Conservation (phyloP, 2,329 filamentous ascomycete species). For the Pseudopyricularia javanii region DNA sequence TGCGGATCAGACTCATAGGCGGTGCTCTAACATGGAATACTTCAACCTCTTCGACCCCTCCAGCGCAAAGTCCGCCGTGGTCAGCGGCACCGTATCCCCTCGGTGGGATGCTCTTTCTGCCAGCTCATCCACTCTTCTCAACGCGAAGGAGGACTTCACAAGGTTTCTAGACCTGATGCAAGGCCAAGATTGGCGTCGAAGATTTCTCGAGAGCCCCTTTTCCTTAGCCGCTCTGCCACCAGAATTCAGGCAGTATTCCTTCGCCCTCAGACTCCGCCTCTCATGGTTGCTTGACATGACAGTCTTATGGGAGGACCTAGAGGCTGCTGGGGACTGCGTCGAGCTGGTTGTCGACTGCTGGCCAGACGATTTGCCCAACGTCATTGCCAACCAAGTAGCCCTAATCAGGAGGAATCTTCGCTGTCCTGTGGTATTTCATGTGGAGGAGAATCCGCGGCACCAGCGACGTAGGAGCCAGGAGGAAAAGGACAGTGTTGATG, state of each 20-base stretch:
- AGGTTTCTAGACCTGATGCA: constrained; percentile 46
- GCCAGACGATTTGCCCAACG: constrained; percentile 32
- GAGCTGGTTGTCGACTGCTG: constrained; percentile 48
- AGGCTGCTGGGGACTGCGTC: constrained; percentile 46
- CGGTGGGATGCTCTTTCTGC: constrained; percentile 20
- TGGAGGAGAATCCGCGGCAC: constrained; percentile 35
- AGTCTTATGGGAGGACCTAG: constrained; percentile 37
- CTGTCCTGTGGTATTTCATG: constrained; percentile 43
- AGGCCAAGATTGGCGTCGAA: constrained; percentile 35
- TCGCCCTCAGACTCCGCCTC: constrained; percentile 48
- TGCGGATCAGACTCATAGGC: constrained; percentile 42
- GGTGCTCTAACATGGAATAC: constrained; percentile 59
- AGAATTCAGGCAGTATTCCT: constrained; percentile 46
- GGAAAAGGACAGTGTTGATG: constrained; percentile 32
- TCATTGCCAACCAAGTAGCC: constrained; percentile 42
- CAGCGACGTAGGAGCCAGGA: constrained; percentile 23
- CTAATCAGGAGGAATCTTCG: constrained; percentile 42
- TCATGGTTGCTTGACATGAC: constrained; percentile 41
- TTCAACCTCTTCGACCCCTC: constrained; percentile 49
- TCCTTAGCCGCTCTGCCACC: constrained; percentile 46
- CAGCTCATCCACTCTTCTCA: constrained; percentile 44
- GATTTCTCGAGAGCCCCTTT: constrained; percentile 46
- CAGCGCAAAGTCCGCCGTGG: constrained; percentile 14
- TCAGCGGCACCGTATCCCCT: constrained; percentile 7
- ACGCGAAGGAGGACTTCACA: constrained; percentile 47